phyloP scores from a whole-genome alignment of 805 yeast genomes.

The Teunomyces stri region DNA sequence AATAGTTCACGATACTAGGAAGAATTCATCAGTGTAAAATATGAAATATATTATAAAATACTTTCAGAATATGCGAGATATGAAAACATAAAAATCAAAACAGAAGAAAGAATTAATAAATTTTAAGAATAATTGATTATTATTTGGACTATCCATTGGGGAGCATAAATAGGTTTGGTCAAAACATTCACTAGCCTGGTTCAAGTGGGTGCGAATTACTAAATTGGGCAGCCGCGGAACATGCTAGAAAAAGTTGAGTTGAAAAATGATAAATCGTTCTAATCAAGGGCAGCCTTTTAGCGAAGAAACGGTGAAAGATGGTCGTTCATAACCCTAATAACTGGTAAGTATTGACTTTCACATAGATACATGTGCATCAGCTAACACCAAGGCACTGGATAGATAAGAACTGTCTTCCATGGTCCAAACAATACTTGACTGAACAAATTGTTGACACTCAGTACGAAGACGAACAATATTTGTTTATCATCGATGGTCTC shows the following conservation, averaged over 20 bases:
- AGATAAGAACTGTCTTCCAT: conserved; percentile 63
- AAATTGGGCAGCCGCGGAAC: conserved; percentile 1
- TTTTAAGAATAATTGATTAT: no score
- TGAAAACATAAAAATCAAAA: no score
- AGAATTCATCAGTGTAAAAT: no score
- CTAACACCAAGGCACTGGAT: conserved; percentile 62
- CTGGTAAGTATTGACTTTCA: conserved; percentile 43
- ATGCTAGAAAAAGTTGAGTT: conserved; percentile 2
- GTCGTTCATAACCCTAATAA: conserved; percentile 71
- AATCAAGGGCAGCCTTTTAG: neutral
- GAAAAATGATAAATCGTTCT: conserved; percentile 2
- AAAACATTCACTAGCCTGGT: neutral
- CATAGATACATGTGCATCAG: neutral
- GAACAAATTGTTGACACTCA: conserved; percentile 32
- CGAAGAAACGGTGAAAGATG: conserved; percentile 31
- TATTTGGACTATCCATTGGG: no score
- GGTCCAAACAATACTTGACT: conserved; percentile 54
- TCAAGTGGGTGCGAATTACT: neutral
- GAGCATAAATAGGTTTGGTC: no score
- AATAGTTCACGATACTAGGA: no score
- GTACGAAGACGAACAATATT: conserved; percentile 21
- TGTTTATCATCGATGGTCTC: conserved; percentile 36
- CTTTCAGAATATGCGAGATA: no score
- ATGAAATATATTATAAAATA: no score
- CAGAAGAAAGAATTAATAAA: no score